Evolutionary conservation across 2,329 filamentous ascomycete genomes (phyloP).

Genomic region (Colletotrichum endophyticum): DNA sequence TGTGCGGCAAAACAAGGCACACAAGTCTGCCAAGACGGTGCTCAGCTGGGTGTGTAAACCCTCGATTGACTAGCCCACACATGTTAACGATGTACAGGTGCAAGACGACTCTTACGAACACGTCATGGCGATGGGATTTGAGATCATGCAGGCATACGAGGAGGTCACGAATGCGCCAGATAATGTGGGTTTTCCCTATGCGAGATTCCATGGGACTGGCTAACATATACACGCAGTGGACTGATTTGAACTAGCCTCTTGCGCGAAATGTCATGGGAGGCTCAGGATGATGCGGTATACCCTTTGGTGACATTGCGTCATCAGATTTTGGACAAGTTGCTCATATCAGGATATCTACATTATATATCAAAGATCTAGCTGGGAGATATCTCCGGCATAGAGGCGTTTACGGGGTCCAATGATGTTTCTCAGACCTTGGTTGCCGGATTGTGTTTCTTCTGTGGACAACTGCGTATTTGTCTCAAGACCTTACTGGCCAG

Average conservation of each 20-base stretch:
- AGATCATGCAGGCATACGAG: conserved; percentile 79
- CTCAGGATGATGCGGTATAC: not conserved
- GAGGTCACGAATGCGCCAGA: conserved; percentile 73
- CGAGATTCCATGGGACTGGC: not conserved
- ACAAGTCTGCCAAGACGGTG: conserved; percentile 75
- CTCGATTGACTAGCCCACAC: not conserved
- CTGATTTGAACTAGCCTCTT: conserved; percentile 10
- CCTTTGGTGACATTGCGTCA: not conserved
- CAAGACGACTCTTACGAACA: conserved; percentile 75
- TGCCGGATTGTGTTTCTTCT: not conserved
- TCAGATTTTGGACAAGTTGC: not conserved
- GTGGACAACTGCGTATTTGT: not conserved
- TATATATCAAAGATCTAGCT: not conserved
- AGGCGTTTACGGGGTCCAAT: not conserved
- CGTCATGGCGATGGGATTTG: conserved; percentile 80
- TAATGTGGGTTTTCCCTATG: conserved; percentile 43
- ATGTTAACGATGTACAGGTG: conserved; percentile 52
- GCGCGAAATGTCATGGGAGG: not conserved
- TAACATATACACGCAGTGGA: conserved; percentile 8
- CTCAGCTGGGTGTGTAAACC: conserved; percentile 75
- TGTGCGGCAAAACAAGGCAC: conserved; percentile 80
- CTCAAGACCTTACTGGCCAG: not conserved
- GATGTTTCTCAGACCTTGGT: not conserved
- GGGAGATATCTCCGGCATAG: not conserved
- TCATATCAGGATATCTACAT: not conserved